Base-by-base conservation (phyloP, 352 stramenopile species). In the Globisporangium spiculum region DNA sequence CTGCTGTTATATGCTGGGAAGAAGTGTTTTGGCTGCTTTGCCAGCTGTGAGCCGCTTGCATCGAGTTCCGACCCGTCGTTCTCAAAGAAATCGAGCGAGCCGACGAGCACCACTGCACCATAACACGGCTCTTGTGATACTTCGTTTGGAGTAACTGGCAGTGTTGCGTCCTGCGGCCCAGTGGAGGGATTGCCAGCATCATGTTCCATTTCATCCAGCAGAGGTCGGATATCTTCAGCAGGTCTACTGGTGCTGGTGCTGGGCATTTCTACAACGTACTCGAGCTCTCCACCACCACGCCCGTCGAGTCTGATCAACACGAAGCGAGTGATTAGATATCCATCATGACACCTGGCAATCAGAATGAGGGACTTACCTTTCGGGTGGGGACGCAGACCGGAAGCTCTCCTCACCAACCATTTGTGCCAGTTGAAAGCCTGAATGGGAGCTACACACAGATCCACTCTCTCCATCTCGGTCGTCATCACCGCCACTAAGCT, bases 101-200 rank as follows among this genome's bases (percentile, higher is more conserved):
- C 69, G 2, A 85, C 61, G 18, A 69, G 57, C 20, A 85, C 34
- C 20, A 85, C 74, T 2, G 75, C 78, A 6, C 61, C 60, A n/a
- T 83, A 83, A 9, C 69, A 75, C 2, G 60, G 52, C 26, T 67
- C 68, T 44, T 36, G 8, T 61, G 30, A 8, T 24, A 12, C 24
- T 24, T 52, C 26, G 5, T 44, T 9, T 44, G 27, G 54, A 14
- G 10, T 24, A 41, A 8, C 22, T 38, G 59, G 18, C 16, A 30
- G 18, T 16, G 3, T 22, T 61, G 20, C 9, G 30, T 46, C 30
- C 20, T n/a, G 20, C 4, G 20, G 30, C 5, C 18, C 20, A 9
- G 30, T 12, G 27, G 38, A 16, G 20, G 55, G 20, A 18, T 61
- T 61, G 30, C 55, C 55, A 48, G 20, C 55, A 12, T 73, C 70